Base-by-base conservation (phyloP, 2,329 filamentous ascomycete species). In the Pseudocercospora eumusae region DNA sequence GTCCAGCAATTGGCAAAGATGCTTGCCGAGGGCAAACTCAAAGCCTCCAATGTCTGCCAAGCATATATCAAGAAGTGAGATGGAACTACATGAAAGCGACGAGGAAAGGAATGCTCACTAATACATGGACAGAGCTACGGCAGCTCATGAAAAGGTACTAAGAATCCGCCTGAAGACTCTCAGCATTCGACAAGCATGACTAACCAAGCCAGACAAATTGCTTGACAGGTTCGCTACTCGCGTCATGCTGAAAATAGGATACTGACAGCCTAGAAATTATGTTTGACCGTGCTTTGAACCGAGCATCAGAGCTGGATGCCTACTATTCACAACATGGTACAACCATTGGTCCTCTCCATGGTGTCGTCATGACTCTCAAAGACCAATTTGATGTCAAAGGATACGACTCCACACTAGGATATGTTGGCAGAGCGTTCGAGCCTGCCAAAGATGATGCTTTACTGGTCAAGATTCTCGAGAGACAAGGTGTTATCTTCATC, bases 301-400 rank as follows among this genome's bases (percentile, higher is more conserved):
- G 76, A 1, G 86, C 85, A 0, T 72, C 72, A 36, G 68, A 74
- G 2, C 75, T 83, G 1, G 86, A 88, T 68, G 75, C 77, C n/a
- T 74, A 85, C 62, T 66, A 84, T 1, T 74, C 75, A n/a, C 68
- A 68, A 31, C 81, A 80, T 0, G 80, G 82, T 9, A 75, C 77
- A 28, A 62, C 66, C 0, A 23, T 70, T 11, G 72, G 73, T 13
- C 72, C 73, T 25, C 75, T 70, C 3, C 65, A 71, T 63, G 82
- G 71, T 49, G 65, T 80, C 13, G 74, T 75, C 1, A 74, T 81
- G 50, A 80, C 78, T 0, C 66, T 83, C 3, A 86, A 86, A 64
- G 84, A 86, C 27, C 83, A 86, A 50, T 86, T 86, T 68, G 77
- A 85, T 33, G 74, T 86, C 42, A 78, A 78, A 56, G 82, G 80